These are phyloP conservation scores for Tulasnella sp. DNA, from an alignment of 768 basidiomycete genomes.

Conservation along the genomic window DNA sequence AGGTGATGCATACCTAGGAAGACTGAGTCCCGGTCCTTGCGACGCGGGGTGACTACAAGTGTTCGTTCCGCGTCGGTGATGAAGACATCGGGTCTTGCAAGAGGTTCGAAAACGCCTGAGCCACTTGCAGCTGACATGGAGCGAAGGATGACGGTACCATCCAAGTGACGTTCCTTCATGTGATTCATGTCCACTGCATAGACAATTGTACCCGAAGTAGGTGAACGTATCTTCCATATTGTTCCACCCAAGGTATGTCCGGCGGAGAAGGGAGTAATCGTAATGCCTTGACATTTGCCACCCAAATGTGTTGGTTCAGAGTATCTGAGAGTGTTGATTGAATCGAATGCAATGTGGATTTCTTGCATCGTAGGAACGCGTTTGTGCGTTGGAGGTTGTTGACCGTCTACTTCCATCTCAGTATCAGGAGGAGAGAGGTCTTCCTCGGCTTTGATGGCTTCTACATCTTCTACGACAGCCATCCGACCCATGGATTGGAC, in stretches of 20 bases:
- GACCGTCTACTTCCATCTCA: conserved; percentile 20
- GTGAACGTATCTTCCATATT: conserved; percentile 97
- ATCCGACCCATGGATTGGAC: conserved; percentile 93
- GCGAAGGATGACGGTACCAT: conserved; percentile 78
- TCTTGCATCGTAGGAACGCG: conserved; percentile 68
- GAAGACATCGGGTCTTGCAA: conserved; percentile 80
- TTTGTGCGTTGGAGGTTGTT: conserved; percentile 33
- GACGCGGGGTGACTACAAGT: conserved; percentile 66
- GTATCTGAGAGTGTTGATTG: conserved; percentile 81
- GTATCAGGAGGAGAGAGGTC: conserved; percentile 31
- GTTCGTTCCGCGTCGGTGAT: conserved; percentile 88
- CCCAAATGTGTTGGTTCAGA: conserved; percentile 92
- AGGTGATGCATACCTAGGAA: conserved; percentile 45
- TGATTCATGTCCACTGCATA: conserved; percentile 96
- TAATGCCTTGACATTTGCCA: conserved; percentile 85
- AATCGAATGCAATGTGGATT: conserved; percentile 86
- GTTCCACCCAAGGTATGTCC: conserved; percentile 94
- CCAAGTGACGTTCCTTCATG: conserved; percentile 87
- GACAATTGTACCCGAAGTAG: conserved; percentile 86
- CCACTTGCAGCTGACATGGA: conserved; percentile 37
- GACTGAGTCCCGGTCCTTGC: conserved; percentile 81
- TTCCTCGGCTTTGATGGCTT: conserved; percentile 64
- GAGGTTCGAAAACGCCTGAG: conserved; percentile 64
- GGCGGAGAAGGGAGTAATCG: conserved; percentile 88
- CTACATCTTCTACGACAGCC: conserved; percentile 77